Base-by-base conservation (phyloP, 192 early-diverging fungal genomes). In the Allomyces javanicus region DNA sequence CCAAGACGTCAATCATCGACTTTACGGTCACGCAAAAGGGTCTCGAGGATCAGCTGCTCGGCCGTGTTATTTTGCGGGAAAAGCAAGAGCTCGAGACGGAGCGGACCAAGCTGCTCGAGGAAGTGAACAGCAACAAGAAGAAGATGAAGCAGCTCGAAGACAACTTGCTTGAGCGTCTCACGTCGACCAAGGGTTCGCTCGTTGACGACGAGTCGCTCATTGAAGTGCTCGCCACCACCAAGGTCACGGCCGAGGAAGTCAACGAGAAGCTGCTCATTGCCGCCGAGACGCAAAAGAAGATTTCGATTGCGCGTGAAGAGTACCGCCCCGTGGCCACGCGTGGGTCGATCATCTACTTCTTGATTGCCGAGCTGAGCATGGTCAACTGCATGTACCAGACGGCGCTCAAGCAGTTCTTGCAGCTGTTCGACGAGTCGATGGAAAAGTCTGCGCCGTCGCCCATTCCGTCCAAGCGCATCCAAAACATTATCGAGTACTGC, bases 61-160 rank as follows among this genome's bases (percentile, higher is more conserved):
- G 83, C 62, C 76, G 83, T 58, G 83, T 85, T 14, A 85, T 85
- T 66, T 80, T 83, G 77, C 70, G 78, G 9, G 83, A 85, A 67
- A 85, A 84, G 71, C 83, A 84, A 72, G 83, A 85, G 67, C 75
- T 85, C 12, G 83, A 85, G 72, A 85, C 78, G 4, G 83, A 85
- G 64, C 66, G 83, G 62, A 74, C 83, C 4, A 85, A 85, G 62
- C 76, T 85, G 26, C 69, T 85, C 62, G 83, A 85, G 64, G 83
- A 85, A 58, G 82, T 85, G 21, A 85, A 84, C 69, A 68, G 73
- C 45, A 85, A 85, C 75, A 85, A 85, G 70, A 70, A 77, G 64
- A 85, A 82, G 67, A 84, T 85, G 83, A 85, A 85, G 70, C 78
- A 85, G 67, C 73, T 85, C 24, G 83, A 85, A 79, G 83, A 85